Evolutionary conservation across 164 flowering plant species (phyloP), one percentile per base, ranked within the genome.

Genomic region (Sextonia rubra): DNA sequence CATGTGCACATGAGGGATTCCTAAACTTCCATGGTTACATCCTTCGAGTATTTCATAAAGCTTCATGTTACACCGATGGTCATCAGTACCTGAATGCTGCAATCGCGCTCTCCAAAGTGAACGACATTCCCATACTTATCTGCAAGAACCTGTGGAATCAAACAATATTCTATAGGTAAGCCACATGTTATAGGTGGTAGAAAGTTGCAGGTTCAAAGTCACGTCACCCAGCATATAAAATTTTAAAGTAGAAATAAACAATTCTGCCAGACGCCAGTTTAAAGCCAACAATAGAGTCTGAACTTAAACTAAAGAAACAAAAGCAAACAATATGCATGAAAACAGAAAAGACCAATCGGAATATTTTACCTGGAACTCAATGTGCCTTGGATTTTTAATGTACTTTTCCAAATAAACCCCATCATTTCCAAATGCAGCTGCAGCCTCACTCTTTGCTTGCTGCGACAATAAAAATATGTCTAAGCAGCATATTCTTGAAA

Each of bases 41-140:
- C 58, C 58, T 52, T 37, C 17, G 7, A 52, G 58, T 52, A 52
- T 52, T 14, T 52, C n/a, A 52, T 20, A 52, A 15, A 52, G n/a
- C 58, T 17, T 15, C 58, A 52, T 52, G 17, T 18, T 12, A 15
- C 17, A 52, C 17, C 1, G 62, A 49, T 52, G 6, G 17, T 15
- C 30, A 22, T 2, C 22, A 65, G 63, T 85, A 91, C 99, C 98
- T 96, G 98, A 82, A 96, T 96, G 74, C 99, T 96, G 89, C 99
- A 96, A 83, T 96, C 99, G 78, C 98, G 98, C 85, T 96, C 99
- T 69, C 99, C 99, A 85, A 96, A 96, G 82, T 96, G 98, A 74
- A 96, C 92, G 60, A 93, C 99, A 72, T 96, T 93, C 29, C 91
- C 90, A 81, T 63, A 90, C 84, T 83, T 91, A 82, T 96, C 99